Percentiles rank a stretch among this genome's conserved stretches.
These are phyloP conservation scores for Alternaria alternata DNA, from an alignment of 2,329 filamentous ascomycete species.

Conservation along the genomic window DNA sequence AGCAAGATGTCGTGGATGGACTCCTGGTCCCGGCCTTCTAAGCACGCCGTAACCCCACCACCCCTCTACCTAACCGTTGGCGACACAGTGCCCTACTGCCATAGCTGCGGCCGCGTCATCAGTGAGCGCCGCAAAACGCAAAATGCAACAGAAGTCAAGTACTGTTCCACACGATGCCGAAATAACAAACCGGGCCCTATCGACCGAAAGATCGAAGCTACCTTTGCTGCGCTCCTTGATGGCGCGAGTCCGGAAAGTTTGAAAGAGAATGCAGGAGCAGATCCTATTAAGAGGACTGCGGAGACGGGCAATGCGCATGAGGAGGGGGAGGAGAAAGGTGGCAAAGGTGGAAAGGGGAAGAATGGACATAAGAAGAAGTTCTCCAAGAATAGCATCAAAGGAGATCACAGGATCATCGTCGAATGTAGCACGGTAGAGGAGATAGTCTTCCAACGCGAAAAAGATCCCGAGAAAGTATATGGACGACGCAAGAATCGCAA, in stretches of 20 bases:
- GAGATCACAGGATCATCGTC: conserved; percentile 61
- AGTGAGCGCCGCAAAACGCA: conserved; percentile 50
- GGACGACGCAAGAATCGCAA: conserved; percentile 58
- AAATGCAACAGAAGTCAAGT: conserved; percentile 56
- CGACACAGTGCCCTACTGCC: conserved; percentile 63
- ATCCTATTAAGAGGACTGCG: background rate
- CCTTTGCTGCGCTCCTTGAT: conserved; percentile 56
- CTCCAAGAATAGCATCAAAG: conserved; percentile 50
- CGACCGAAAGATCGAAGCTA: conserved; percentile 63
- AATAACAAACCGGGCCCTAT: conserved; percentile 59
- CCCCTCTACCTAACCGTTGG: conserved; percentile 63
- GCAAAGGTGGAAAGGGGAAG: conserved; percentile 13
- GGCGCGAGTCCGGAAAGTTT: conserved; percentile 41
- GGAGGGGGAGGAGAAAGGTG: background rate
- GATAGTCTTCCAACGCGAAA: conserved; percentile 58
- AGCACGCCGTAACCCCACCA: conserved; percentile 56
- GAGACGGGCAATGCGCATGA: background rate
- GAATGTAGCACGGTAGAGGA: conserved; percentile 61
- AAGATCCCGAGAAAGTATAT: conserved; percentile 57
- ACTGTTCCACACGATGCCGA: conserved; percentile 66
- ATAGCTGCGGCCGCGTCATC: conserved; percentile 65
- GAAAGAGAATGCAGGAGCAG: conserved; percentile 25
- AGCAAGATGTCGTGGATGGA: conserved; percentile 60
- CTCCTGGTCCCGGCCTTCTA: conserved; percentile 56
- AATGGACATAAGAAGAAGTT: conserved; percentile 41